Base-by-base conservation (phyloP, 2,329 filamentous ascomycete genomes). In the Penicillium sp. region DNA sequence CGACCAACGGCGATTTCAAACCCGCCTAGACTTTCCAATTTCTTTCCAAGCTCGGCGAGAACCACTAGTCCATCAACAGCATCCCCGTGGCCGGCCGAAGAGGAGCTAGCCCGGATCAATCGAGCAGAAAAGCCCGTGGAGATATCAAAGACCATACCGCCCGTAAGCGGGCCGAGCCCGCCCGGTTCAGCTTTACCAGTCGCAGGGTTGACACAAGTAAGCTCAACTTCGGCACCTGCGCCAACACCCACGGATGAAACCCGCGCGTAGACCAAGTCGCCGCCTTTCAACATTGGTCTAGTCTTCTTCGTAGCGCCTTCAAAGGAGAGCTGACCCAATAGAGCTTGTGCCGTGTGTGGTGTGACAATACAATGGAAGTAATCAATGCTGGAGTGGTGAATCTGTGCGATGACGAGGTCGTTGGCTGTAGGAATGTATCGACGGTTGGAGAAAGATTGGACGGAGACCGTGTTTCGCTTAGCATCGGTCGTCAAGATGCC, bases 1-100 rank as follows among this genome's bases (percentile, higher is more conserved):
- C 91, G 84, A 15, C 94, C 94, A 7, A 96, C 89, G 0, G 93
- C 93, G 53, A 95, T 89, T 78, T 99, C 94, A 70, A 97, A 99
- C 17, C 89, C 86, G 17, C 75, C 76, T 2, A 69, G 60, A 34
- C 66, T 66, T 52, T 75, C 73, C 12, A 96, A 74, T 47, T 90
- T 93, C 51, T 86, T 86, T 3, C 87, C 92, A 12, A 97, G 75
- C 66, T 91, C 89, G 57, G 96, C 90, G 50, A 97, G 73, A 21
- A 97, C 81, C 3, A 85, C 82, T 7, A 96, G 72, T 18, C 83
- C 83, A 13, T 86, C 88, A 43, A 83, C 80, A 75, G 81, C 69
- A 6, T 68, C 66, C 9, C 59, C 57, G 9, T 67, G 48, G 9
- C 69, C 64, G n/a, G 62, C 55, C 20, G 68, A 60, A 29, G 67